Conservation (phyloP, 2,329 filamentous ascomycete species). For the Trichoderma polysporum region DNA sequence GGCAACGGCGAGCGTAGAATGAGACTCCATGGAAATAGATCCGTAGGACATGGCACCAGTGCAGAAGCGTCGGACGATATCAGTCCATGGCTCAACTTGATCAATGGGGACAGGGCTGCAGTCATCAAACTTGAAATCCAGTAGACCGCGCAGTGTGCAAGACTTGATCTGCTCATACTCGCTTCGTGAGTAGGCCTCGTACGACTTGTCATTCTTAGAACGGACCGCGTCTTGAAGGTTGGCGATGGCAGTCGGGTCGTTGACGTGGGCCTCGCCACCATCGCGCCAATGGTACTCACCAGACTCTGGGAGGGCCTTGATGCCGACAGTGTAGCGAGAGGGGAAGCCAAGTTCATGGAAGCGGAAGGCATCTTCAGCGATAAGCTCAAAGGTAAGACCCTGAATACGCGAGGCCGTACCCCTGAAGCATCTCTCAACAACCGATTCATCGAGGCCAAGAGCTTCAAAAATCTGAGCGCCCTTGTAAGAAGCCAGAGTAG, state of each 20-base stretch:
- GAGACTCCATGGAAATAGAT: constrained; percentile 97
- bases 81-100: constrained; percentile 96
- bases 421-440: constrained; percentile 92
- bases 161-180: constrained; percentile 97
- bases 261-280: constrained; percentile 91
- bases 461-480: constrained; percentile 97
- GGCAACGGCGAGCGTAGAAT: constrained; percentile 90
- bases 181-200: constrained; percentile 89
- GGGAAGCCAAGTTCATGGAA: constrained; percentile 94
- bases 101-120: constrained; percentile 84
- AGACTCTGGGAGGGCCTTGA: constrained; percentile 83
- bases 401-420: constrained; percentile 93
- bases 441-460: constrained; percentile 85
- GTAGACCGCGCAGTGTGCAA: constrained; percentile 88
- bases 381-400: constrained; percentile 89
- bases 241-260: constrained; percentile 90
- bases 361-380: constrained; percentile 90
- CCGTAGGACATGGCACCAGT: constrained; percentile 99
- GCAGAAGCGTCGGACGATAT: constrained; percentile 94
- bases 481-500: constrained; percentile 93
- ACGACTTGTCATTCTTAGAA: constrained; percentile 97
- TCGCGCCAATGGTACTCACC: constrained; percentile 99
- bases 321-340: constrained; percentile 69
- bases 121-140: constrained; percentile 95
- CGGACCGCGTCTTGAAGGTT: constrained; percentile 96